Base-by-base conservation (phyloP, 371 early-diverging fungal genomes). In the Apophysomyces elegans region DNA sequence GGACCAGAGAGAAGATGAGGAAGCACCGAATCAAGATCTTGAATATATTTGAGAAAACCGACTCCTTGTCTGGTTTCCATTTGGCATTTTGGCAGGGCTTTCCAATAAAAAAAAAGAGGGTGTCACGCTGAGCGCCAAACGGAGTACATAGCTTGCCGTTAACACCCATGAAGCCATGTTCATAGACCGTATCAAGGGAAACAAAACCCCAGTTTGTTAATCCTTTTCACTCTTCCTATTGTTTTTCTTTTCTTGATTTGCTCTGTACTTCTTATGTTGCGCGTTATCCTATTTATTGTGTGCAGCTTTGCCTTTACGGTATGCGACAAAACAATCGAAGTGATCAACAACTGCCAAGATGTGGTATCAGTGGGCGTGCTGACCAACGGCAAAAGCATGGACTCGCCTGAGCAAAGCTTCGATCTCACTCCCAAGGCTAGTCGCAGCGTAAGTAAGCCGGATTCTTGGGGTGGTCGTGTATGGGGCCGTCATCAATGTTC, bases 401-500 rank as follows among this genome's bases (percentile, higher is more conserved):
- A 45, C 1, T 32, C 58, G 1, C 61, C 71, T 4, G 80, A 76
- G 4, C 69, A 71, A 59, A 59, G 59, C 8, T 72, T 79, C 59
- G 79, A 81, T 50, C 46, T 81, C 35, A 69, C 73, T 4, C 68
- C 79, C 4, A 69, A 71, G 12, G 76, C 70, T 1, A 71, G 66
- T n/a, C 72, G 68, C 14, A 63, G 57, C 6, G 69, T 81, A 43
- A 69, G 58, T 44, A 66, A 77, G 45, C 68, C 72, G 12, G 73
- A 77, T 57, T 41, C 62, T 0, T 81, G 82, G 82, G 82, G 82
- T 9, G 82, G 82, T n/a, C 79, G 82, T 26, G 63, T 81, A 1
- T 81, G 77, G 77, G 82, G 69, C 8, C 70, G 75, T 0, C 70
- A 75, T 62, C 67, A 71, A 8, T 78, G 81, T 47, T 66, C 71